Evolutionary conservation across 140 eudicot genomes (phyloP), one percentile per base, ranked within the genome.

Genomic region (Stevia rebaudiana): DNA sequence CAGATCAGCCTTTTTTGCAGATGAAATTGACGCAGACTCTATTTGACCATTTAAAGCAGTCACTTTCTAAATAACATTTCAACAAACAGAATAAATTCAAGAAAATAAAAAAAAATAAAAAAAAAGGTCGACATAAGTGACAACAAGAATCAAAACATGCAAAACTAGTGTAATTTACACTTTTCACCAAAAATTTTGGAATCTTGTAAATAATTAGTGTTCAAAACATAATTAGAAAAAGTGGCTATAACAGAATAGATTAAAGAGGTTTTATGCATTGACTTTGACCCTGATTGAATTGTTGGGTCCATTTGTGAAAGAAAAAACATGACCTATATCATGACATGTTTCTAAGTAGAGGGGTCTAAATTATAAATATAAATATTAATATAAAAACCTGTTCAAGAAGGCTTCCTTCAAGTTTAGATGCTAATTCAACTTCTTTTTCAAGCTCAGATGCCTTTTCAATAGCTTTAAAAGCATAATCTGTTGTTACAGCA

Each of bases 1-100:
- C 4, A 92, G 86, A 61, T 85, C 95, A 44, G 86, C 76, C 74
- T 92, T 92, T 79, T 69, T 92, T 72, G 89, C 89, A 11, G 95
- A 28, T 47, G 98, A 83, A 39, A 92, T 92, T 6, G 87, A 40
- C 15, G 96, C 88, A 6, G 92, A 75, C 73, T 88, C 96, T 59
- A 88, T 83, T 54, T 86, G 89, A 41, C 96, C 84, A 68, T 82
- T 92, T 30, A 92, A 80, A 47, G 76, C 75, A 8, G 94, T 70
- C 48, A 92, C 98, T 92, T 85, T 88, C 98, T 92, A 79, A 3
- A 67, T 23, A 33, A 18, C 33, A 40, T 15, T 39, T 11, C 41
- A 73, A 6, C 8, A 11, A 64, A 42, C 43, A 61, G 22, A 56
- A 33, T 18, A 73, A 35, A 13, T 50, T 35, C 41, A 9, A 66